phyloP scores from a whole-genome alignment of 2,329 filamentous ascomycete genomes.

The Endoconidiophora laricicola region DNA sequence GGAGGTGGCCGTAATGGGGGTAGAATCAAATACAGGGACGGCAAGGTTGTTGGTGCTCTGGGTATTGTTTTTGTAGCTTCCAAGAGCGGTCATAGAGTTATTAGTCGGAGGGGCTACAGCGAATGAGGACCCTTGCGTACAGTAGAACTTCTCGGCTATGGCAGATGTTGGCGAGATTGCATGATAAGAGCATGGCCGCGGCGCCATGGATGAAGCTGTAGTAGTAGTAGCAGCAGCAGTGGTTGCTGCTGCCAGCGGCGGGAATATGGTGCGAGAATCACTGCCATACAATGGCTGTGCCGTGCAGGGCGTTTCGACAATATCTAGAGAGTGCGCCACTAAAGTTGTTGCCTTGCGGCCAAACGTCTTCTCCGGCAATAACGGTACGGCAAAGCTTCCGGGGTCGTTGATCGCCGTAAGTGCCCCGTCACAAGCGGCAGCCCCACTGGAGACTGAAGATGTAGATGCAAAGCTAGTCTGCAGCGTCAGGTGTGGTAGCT shows the following conservation, averaged over 20 bases:
- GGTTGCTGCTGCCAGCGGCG: not conserved
- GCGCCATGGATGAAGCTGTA: not conserved
- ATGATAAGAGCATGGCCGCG: not conserved
- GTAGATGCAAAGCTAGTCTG: conserved; percentile 1
- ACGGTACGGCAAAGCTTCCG: too few species aligned
- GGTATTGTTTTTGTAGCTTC: not conserved
- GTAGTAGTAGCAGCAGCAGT: not conserved
- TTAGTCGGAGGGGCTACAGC: not conserved
- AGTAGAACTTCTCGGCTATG: conserved; percentile 8
- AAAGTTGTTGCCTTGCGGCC: not conserved
- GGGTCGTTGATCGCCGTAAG: too few species aligned
- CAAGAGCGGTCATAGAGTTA: not conserved
- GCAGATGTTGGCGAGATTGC: conserved; percentile 8
- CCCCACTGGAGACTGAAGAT: not conserved
- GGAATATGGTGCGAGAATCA: not conserved
- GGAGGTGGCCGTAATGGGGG: not conserved
- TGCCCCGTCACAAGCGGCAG: not conserved
- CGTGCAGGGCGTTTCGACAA: conserved; percentile 6
- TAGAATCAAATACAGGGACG: not conserved
- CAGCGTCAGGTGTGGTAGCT: not conserved
- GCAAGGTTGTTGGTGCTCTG: too few species aligned
- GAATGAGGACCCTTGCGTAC: not conserved
- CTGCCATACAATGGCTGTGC: not conserved
- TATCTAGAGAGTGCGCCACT: not conserved
- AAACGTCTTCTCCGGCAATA: not conserved